phyloP scores from a whole-genome alignment of 352 stramenopile species.

The Phytophthora niederhauseri region DNA sequence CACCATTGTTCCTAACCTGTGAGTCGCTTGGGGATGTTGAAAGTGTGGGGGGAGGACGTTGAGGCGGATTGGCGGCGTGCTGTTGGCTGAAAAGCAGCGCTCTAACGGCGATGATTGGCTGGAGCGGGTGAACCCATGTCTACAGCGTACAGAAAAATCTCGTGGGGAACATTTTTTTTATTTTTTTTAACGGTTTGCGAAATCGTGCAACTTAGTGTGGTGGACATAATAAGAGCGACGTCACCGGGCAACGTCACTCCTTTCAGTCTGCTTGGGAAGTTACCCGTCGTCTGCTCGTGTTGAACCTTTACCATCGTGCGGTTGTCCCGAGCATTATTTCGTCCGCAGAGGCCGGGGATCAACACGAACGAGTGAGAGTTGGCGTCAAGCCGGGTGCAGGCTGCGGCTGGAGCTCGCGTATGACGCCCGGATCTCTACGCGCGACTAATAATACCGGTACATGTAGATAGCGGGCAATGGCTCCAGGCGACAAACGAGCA shows the following conservation, averaged over 20 bases:
- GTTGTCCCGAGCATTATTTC: slow-evolving; percentile 6
- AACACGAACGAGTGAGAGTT: slow-evolving; percentile 25
- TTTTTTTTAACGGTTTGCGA: background rate
- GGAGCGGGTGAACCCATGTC: background rate
- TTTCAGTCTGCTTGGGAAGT: slow-evolving; percentile 1
- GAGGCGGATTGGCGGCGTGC: background rate
- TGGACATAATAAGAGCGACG: background rate
- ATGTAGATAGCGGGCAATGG: slow-evolving; percentile 8
- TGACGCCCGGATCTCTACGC: slow-evolving; percentile 10
- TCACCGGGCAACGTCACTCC: background rate
- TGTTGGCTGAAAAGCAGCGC: slow-evolving; percentile 2
- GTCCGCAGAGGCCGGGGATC: slow-evolving; percentile 11
- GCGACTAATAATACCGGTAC: background rate
- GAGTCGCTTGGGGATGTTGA: background rate
- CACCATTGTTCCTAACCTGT: slow-evolving; percentile 41
- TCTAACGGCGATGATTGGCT: background rate
- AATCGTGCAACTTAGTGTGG: slow-evolving; percentile 3
- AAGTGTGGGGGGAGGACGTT: slow-evolving; percentile 5
- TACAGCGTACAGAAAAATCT: background rate
- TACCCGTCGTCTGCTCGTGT: slow-evolving; percentile 16
- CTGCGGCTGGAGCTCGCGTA: slow-evolving; percentile 19
- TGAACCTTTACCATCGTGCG: slow-evolving; percentile 16
- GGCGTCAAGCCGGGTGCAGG: slow-evolving; percentile 18
- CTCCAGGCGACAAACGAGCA: slow-evolving; percentile 2
- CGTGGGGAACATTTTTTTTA: background rate